These are phyloP conservation scores for Apiotrichum veenhuisii DNA, from an alignment of 1,284 basidiomycete species.

Conservation along the genomic window DNA sequence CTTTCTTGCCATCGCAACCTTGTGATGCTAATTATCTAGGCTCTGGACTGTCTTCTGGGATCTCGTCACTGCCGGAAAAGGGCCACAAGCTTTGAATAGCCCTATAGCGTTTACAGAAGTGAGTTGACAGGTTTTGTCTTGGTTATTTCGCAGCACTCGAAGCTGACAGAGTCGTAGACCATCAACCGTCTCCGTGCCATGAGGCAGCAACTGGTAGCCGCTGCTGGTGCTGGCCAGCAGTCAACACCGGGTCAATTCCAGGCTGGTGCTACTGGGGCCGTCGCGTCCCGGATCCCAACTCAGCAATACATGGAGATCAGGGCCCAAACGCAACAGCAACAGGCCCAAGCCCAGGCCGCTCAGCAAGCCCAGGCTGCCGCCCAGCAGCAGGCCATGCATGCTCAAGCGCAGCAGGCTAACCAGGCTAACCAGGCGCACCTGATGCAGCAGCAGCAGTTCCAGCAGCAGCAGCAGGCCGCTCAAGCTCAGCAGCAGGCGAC, in stretches of 20 bases:
- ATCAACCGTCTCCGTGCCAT: constrained; percentile 34
- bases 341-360: constrained; percentile 11
- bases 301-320: constrained; percentile 27
- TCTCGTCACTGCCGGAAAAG: constrained; percentile 46
- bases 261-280: not conserved
- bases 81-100: constrained; percentile 40
- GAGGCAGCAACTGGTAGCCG: constrained; percentile 5
- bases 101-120: constrained; percentile 46
- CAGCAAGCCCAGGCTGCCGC: constrained; percentile 17
- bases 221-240: constrained; percentile 10
- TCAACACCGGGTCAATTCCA: constrained; percentile 16
- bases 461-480: constrained; percentile 21
- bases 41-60: constrained; percentile 52
- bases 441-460: constrained; percentile 23
- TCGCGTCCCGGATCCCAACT: constrained; percentile 20
- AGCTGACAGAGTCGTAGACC: constrained; percentile 25
- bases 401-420: constrained; percentile 19
- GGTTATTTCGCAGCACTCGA: not conserved
- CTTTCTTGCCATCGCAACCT: no score
- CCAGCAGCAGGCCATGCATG: constrained; percentile 18
- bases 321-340: constrained; percentile 19
- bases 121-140: constrained; percentile 8
- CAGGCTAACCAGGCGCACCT: not conserved
- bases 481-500: constrained; percentile 15
- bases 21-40: constrained; percentile 21